Percentiles rank a stretch among this genome's conserved stretches.
phyloP scores from a whole-genome alignment of 139 green algal species.

The Volvox reticuliferus region DNA sequence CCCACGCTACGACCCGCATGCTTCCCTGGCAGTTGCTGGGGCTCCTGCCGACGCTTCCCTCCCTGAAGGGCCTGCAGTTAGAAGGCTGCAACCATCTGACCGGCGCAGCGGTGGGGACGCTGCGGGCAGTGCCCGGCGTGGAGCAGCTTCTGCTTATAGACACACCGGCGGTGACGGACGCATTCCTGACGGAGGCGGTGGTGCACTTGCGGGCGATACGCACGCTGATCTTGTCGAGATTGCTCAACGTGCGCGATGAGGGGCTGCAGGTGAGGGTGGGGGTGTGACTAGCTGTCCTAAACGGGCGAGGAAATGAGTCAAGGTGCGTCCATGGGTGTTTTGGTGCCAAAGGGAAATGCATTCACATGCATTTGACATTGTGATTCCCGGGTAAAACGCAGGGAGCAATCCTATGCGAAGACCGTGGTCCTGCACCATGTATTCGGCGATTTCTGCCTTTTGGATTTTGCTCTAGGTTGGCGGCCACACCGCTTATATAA shows the following conservation, averaged over 20 bases:
- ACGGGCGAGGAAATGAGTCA: too few species aligned
- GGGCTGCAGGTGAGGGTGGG: slow-evolving; percentile 7
- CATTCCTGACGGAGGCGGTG: neutral
- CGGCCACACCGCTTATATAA: too few species aligned
- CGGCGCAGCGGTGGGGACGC: neutral
- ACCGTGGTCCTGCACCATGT: too few species aligned
- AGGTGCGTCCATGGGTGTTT: too few species aligned
- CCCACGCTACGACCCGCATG: neutral
- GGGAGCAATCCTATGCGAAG: too few species aligned
- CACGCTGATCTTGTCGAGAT: neutral
- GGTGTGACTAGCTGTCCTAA: too few species aligned
- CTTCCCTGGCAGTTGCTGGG: neutral
- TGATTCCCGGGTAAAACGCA: too few species aligned
- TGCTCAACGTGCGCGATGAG: slow-evolving; percentile 2
- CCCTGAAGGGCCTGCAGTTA: slow-evolving; percentile 19
- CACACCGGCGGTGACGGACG: neutral
- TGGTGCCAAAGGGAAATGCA: too few species aligned
- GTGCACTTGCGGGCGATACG: neutral
- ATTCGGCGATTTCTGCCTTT: too few species aligned
- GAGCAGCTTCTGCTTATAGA: slow-evolving; percentile 13
- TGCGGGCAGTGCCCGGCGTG: neutral
- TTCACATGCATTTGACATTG: too few species aligned
- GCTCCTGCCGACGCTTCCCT: slow-evolving; percentile 21
- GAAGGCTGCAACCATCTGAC: slow-evolving; percentile 5
- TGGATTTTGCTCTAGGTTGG: too few species aligned